These are phyloP conservation scores for Syzygium malaccense DNA, from an alignment of 441 rosid genomes.

Conservation along the genomic window DNA sequence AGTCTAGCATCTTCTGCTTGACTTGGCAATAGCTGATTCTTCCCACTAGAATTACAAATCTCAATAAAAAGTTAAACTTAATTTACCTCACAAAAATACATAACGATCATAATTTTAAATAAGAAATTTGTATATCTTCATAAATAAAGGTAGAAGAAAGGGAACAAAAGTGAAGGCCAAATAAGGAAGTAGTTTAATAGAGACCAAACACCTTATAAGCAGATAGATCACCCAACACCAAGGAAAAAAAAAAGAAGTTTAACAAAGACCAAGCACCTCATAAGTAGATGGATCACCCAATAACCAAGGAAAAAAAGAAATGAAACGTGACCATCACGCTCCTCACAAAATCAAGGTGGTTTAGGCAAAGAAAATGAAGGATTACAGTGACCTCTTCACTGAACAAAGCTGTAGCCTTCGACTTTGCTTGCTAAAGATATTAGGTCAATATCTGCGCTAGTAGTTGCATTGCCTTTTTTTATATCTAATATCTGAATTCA, in stretches of 20 bases:
- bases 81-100: neutral
- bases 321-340: neutral
- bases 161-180: neutral
- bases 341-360: neutral
- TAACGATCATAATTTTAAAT: neutral
- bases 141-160: neutral
- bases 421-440: neutral
- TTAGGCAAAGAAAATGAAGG: neutral
- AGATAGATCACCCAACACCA: neutral
- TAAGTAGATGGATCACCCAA: neutral
- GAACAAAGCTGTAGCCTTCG: neutral
- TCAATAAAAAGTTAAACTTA: neutral
- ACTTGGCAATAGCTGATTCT: conserved; percentile 68
- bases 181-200: neutral
- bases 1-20: conserved; percentile 54
- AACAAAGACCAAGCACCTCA: neutral
- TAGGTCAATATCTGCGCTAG: neutral
- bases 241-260: neutral
- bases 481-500: neutral
- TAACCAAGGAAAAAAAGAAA: neutral
- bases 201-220: neutral
- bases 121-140: neutral
- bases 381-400: neutral
- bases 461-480: neutral
- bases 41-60: conserved; percentile 38